phyloP scores from a whole-genome alignment of 169 alveolate species.

The Plasmodium gallinaceum region DNA sequence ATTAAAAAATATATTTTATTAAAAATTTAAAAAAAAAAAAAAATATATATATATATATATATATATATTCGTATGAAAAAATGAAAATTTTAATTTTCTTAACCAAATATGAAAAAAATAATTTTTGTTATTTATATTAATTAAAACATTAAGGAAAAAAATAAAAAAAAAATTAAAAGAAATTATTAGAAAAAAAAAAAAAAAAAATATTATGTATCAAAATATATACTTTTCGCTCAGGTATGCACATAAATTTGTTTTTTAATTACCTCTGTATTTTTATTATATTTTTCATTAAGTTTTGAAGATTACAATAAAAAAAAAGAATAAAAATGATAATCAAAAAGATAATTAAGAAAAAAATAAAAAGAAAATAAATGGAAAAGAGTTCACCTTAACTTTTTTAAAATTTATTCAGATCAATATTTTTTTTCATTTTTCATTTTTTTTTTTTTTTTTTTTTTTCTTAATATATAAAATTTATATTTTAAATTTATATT shows the following conservation, averaged over 20 bases:
- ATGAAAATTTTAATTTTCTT: not conserved
- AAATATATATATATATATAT: slow-evolving; percentile 8
- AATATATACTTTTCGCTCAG: not conserved
- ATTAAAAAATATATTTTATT: not conserved
- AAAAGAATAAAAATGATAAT: too few species aligned
- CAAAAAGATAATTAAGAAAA: too few species aligned
- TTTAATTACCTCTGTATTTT: not conserved
- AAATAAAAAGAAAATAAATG: not conserved
- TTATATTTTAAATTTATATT: not conserved
- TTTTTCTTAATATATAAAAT: not conserved
- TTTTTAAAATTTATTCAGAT: too few species aligned
- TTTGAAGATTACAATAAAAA: too few species aligned
- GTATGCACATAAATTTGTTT: slow-evolving; percentile 3
- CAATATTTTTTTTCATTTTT: not conserved
- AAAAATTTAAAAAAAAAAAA: slow-evolving; percentile 3
- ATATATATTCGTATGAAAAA: not conserved
- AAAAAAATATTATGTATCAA: not conserved
- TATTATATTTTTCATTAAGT: not conserved
- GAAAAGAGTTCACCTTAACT: not conserved
- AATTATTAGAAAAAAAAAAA: not conserved
- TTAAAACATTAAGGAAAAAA: not conserved
- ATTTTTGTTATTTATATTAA: not conserved
- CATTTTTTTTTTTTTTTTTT: slow-evolving; percentile 18
- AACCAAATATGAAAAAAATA: not conserved
- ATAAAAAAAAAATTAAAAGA: not conserved